phyloP scores from a whole-genome alignment of 1,284 basidiomycete species.

The Puccinia polysora region DNA sequence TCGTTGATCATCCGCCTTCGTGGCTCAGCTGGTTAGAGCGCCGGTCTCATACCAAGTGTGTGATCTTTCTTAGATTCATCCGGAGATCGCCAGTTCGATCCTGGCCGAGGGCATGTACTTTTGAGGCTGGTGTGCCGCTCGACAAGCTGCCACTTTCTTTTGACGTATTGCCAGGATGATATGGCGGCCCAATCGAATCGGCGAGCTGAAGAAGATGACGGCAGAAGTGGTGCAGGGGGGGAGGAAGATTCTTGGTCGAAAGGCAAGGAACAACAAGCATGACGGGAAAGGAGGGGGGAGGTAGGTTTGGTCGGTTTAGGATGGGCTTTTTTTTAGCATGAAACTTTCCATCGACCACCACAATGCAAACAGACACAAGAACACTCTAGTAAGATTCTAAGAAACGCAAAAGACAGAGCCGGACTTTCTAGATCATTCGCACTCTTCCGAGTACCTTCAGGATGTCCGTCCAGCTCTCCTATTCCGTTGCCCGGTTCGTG shows the following conservation, averaged over 20 bases:
- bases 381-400: background rate
- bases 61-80: background rate
- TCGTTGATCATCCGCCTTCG: too few species aligned
- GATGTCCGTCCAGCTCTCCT: too few species aligned
- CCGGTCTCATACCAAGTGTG: constrained; percentile 29
- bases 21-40: too few species aligned
- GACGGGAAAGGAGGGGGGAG: background rate
- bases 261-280: too few species aligned
- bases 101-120: constrained; percentile 24
- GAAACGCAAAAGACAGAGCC: background rate
- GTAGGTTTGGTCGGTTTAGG: background rate
- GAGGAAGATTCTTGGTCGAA: too few species aligned
- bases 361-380: constrained; percentile 22
- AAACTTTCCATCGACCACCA: constrained; percentile 31
- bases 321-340: background rate
- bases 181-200: background rate
- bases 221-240: background rate
- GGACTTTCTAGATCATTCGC: background rate
- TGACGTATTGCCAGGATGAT: background rate
- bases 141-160: background rate
- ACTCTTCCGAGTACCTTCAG: background rate
- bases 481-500: background rate
- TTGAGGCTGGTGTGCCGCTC: background rate
- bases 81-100: constrained; percentile 39
- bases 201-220: background rate